Conservation (phyloP, 2,329 filamentous ascomycete genomes). For the Dactylonectria estremocensis region DNA sequence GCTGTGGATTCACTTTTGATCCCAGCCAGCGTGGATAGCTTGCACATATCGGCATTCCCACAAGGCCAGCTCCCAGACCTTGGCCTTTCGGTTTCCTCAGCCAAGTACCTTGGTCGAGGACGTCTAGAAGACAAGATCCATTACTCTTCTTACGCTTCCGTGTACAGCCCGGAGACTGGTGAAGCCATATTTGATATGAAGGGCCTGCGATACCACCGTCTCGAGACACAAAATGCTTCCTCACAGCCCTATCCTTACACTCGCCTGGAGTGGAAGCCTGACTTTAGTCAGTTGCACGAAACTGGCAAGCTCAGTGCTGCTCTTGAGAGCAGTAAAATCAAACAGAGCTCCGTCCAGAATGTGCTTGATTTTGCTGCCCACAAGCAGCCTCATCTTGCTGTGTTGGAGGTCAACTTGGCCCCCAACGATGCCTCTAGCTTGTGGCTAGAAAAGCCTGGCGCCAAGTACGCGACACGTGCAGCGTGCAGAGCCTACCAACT, state of each 20-base stretch:
- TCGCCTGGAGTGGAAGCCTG: constrained; percentile 25
- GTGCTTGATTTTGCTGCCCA: constrained; percentile 24
- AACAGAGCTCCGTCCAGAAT: not conserved
- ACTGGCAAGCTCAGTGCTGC: constrained; percentile 4
- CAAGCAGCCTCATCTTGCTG: constrained; percentile 18
- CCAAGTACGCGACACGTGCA: constrained; percentile 17
- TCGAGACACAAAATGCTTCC: not conserved
- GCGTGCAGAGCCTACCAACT: constrained; percentile 13
- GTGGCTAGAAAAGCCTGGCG: constrained; percentile 22
- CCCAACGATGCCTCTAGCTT: constrained; percentile 1
- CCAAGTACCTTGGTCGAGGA: constrained; percentile 23
- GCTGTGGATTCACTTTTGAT: constrained; percentile 16
- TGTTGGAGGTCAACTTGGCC: constrained; percentile 21
- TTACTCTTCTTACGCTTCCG: constrained; percentile 13
- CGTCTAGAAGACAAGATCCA: constrained; percentile 19
- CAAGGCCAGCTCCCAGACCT: constrained; percentile 15
- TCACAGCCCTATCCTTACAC: constrained; percentile 23
- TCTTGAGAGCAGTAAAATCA: not conserved
- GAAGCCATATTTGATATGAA: constrained; percentile 18
- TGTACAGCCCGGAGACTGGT: constrained; percentile 17
- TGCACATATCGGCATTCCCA: constrained; percentile 13
- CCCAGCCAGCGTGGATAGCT: constrained; percentile 15
- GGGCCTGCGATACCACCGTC: constrained; percentile 13
- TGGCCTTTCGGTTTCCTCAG: constrained; percentile 17
- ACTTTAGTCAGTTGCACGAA: constrained; percentile 7